A percentile compares a stretch with the other conserved stretches of the same genome.
Evolutionary conservation across 2,329 filamentous ascomycete genomes (phyloP).

Genomic region (Aspergillus sp.): DNA sequence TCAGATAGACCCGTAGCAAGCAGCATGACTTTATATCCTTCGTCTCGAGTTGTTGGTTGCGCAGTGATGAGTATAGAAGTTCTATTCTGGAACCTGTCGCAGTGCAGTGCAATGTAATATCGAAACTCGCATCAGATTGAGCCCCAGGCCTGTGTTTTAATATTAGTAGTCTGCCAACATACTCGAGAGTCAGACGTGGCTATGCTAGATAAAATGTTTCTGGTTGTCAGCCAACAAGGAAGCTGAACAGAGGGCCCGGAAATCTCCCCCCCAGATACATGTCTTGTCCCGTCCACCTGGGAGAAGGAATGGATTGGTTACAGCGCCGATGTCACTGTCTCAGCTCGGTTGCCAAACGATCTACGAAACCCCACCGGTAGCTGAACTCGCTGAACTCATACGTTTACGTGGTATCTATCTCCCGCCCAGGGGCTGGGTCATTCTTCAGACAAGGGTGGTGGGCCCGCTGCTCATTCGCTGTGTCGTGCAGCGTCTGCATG

Average conservation of each 20-base stretch:
- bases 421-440: neutral
- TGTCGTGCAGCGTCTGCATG: neutral
- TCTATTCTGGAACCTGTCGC: neutral
- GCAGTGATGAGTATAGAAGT: neutral
- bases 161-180: neutral
- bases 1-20: neutral
- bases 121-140: neutral
- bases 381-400: slow-evolving; percentile 9
- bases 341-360: slow-evolving; percentile 2
- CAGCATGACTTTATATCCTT: slow-evolving; percentile 11
- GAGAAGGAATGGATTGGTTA: neutral
- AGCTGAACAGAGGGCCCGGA: slow-evolving; percentile 7
- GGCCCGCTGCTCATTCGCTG: neutral
- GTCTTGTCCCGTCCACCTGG: neutral
- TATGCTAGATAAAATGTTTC: slow-evolving; percentile 13
- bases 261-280: neutral
- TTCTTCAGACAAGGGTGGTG: neutral
- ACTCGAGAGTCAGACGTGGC: slow-evolving; percentile 20
- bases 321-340: neutral
- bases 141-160: neutral
- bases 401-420: neutral
- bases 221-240: slow-evolving; percentile 14
- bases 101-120: neutral
- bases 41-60: neutral
- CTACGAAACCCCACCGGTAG: neutral